Percentiles rank a stretch among this genome's conserved stretches.
phyloP scores from a whole-genome alignment of 169 alveolate species.

The Plasmodium gaboni region DNA sequence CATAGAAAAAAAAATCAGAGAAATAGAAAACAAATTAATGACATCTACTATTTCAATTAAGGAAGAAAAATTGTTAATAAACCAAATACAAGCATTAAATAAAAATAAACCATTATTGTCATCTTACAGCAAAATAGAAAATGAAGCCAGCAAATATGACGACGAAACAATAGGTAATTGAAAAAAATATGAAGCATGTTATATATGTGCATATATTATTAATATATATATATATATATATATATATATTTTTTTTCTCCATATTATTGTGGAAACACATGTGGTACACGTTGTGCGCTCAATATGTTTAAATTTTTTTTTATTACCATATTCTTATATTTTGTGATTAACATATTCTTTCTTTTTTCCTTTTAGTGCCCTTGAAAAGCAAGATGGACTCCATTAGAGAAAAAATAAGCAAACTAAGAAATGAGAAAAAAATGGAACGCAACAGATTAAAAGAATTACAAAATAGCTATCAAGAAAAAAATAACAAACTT shows the following conservation, averaged over 20 bases:
- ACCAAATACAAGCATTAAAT: slow-evolving; percentile 82
- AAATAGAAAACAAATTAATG: slow-evolving; percentile 83
- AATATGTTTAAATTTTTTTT: not conserved
- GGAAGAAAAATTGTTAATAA: slow-evolving; percentile 85
- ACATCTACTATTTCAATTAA: slow-evolving; percentile 84
- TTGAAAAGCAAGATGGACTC: slow-evolving; percentile 53
- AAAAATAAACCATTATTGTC: slow-evolving; percentile 80
- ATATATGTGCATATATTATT: not conserved
- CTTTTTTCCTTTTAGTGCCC: slow-evolving; percentile 9
- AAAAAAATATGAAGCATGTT: not conserved
- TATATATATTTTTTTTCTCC: not conserved
- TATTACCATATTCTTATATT: not conserved
- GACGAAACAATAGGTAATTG: slow-evolving; percentile 71
- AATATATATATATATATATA: not conserved
- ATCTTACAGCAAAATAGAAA: slow-evolving; percentile 78
- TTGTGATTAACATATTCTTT: not conserved
- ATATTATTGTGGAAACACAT: not conserved
- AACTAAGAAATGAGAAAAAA: slow-evolving; percentile 53
- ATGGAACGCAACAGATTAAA: slow-evolving; percentile 54
- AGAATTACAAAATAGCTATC: slow-evolving; percentile 71
- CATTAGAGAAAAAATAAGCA: slow-evolving; percentile 55
- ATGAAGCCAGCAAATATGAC: slow-evolving; percentile 75
- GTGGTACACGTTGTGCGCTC: not conserved
- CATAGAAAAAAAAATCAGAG: slow-evolving; percentile 81
- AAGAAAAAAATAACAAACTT: slow-evolving; percentile 60